Conservation (phyloP, 179 eudicot species). For the Carnegiea gigantea region DNA sequence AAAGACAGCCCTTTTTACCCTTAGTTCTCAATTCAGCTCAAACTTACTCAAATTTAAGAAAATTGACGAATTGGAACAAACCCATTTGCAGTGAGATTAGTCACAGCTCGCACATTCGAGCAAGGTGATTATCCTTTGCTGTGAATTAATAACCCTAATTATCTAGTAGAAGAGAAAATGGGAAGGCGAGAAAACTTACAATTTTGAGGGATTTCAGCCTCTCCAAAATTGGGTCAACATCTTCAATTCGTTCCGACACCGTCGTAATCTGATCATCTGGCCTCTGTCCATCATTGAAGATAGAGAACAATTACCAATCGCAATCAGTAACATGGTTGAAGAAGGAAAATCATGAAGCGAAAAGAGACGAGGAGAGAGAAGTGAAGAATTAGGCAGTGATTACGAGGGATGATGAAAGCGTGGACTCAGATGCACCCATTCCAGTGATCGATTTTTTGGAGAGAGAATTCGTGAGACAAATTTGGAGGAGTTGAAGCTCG, state of each 20-base stretch:
- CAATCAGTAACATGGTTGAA: not conserved
- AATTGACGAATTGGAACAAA: not conserved
- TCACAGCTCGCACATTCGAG: not conserved
- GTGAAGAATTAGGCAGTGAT: not conserved
- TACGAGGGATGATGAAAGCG: slow-evolving; percentile 56
- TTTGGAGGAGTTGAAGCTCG: not conserved
- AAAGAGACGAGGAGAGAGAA: not conserved
- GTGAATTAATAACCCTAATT: not conserved
- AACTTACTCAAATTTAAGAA: not conserved
- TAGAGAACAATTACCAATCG: not conserved
- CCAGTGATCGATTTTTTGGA: too few relatives aligned
- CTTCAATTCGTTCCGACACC: slow-evolving; percentile 60
- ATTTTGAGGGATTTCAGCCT: slow-evolving; percentile 64
- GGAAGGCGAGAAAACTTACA: slow-evolving; percentile 36
- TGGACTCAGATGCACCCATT: slow-evolving; percentile 77
- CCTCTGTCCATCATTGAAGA: slow-evolving; percentile 23
- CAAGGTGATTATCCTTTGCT: not conserved
- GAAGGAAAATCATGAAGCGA: not conserved
- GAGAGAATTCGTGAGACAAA: not conserved
- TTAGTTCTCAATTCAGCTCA: not conserved
- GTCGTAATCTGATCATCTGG: slow-evolving; percentile 72
- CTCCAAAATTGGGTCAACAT: slow-evolving; percentile 63
- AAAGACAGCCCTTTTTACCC: not conserved
- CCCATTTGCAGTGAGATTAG: not conserved
- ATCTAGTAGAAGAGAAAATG: not conserved